These are phyloP conservation scores for Microcyclospora pomicola DNA, from an alignment of 2,329 filamentous ascomycete genomes.

Conservation along the genomic window DNA sequence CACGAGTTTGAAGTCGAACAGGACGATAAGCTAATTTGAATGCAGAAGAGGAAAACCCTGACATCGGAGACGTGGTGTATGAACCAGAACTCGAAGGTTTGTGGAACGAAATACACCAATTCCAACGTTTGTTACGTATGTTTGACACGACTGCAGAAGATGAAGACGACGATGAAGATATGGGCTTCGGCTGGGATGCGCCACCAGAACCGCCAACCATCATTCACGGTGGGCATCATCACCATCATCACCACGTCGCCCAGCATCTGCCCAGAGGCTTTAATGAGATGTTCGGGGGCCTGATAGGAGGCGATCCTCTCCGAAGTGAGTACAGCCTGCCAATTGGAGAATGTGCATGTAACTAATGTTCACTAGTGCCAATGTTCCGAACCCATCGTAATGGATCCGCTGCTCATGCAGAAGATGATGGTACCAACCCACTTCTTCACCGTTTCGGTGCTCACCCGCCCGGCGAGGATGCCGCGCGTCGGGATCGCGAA, in stretches of 20 bases:
- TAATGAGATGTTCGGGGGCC: constrained; percentile 13
- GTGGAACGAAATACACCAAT: background rate
- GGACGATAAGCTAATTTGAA: constrained; percentile 2
- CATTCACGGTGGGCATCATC: constrained; percentile 8
- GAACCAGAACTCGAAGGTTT: constrained; percentile 34
- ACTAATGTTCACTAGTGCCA: constrained; percentile 1
- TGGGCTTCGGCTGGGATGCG: constrained; percentile 14
- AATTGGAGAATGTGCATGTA: background rate
- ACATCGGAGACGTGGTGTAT: constrained; percentile 50
- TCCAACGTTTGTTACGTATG: background rate
- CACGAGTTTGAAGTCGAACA: background rate
- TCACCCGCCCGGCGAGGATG: background rate
- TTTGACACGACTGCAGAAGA: constrained; percentile 10
- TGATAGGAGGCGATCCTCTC: too few species aligned
- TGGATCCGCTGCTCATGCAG: constrained; percentile 28
- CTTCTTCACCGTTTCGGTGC: constrained; percentile 46
- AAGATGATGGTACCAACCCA: constrained; percentile 77
- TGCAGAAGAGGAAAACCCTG: constrained; percentile 53
- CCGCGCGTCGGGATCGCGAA: constrained; percentile 2
- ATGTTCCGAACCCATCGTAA: constrained; percentile 6
- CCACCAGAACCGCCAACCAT: constrained; percentile 7
- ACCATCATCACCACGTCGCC: constrained; percentile 15
- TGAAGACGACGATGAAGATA: constrained; percentile 17
- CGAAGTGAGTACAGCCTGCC: too few species aligned
- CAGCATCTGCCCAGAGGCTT: constrained; percentile 13